Evolutionary conservation across 75 land plant genomes (phyloP).

Genomic region (Pinus albicaulis): DNA sequence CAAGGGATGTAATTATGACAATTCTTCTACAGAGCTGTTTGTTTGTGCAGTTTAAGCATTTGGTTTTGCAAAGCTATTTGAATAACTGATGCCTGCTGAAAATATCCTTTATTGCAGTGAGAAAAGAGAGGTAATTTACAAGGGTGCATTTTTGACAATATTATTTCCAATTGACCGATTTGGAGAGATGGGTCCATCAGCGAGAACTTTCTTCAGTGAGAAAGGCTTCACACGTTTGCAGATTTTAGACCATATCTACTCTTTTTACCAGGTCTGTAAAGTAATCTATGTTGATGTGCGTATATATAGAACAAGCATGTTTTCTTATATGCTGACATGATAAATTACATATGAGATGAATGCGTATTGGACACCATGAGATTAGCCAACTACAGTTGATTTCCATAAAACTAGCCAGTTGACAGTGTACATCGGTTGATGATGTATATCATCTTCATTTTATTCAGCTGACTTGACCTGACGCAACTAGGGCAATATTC

Average conservation of each 20-base stretch:
- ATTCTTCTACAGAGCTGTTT: background rate
- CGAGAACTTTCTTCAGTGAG: constrained; percentile 75
- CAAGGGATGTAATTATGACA: background rate
- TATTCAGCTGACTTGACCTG: background rate
- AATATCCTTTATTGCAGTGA: constrained; percentile 58
- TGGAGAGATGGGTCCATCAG: constrained; percentile 87
- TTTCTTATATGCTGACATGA: too few relatives aligned
- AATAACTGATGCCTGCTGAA: constrained; percentile 8
- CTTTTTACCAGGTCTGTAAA: constrained; percentile 84
- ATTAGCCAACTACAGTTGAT: too few relatives aligned
- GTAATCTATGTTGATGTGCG: background rate
- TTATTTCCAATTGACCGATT: constrained; percentile 87
- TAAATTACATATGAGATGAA: too few relatives aligned
- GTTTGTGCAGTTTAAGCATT: background rate
- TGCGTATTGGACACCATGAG: too few relatives aligned
- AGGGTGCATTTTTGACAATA: constrained; percentile 73
- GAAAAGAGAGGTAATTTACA: constrained; percentile 68
- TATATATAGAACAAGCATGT: too few relatives aligned
- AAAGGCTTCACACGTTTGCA: constrained; percentile 81
- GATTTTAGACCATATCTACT: constrained; percentile 71
- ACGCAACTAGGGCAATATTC: too few relatives aligned
- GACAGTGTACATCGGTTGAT: background rate
- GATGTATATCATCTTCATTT: background rate
- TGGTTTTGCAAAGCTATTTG: background rate
- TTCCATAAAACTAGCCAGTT: background rate